These are phyloP conservation scores for Botryotinia narcissicola DNA, from an alignment of 2,329 filamentous ascomycete genomes.

Conservation along the genomic window DNA sequence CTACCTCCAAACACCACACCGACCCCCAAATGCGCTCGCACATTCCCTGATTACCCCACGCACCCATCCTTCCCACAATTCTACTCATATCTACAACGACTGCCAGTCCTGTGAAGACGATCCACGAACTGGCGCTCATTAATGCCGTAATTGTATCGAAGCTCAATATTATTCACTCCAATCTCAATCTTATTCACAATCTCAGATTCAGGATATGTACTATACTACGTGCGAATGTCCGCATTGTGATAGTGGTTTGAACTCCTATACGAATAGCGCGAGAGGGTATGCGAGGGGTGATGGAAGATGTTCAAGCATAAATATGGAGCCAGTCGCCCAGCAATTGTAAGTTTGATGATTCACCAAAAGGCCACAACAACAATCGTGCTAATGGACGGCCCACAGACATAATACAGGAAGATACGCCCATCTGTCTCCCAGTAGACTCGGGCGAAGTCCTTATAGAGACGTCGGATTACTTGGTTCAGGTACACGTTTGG, in stretches of 20 bases:
- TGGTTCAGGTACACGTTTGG: constrained; percentile 5
- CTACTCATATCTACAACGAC: constrained; percentile 6
- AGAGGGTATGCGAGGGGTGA: neutral
- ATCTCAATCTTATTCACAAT: neutral
- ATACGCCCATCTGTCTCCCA: neutral
- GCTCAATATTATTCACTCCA: constrained; percentile 6
- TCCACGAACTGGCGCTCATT: constrained; percentile 16
- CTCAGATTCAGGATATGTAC: constrained; percentile 10
- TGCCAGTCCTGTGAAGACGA: constrained; percentile 18
- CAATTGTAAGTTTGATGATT: constrained; percentile 13
- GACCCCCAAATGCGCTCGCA: neutral
- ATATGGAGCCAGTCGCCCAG: neutral
- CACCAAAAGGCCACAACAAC: neutral
- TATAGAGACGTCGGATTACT: constrained; percentile 13
- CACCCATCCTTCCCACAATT: neutral
- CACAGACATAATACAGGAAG: neutral
- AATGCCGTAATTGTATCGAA: constrained; percentile 10
- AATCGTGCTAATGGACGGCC: neutral
- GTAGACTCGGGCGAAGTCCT: constrained; percentile 8
- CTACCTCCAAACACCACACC: neutral
- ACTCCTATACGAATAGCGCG: neutral
- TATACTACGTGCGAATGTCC: constrained; percentile 16
- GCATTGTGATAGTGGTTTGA: constrained; percentile 8
- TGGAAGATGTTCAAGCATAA: neutral
- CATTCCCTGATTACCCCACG: neutral